Conservation (phyloP, 2,329 filamentous ascomycete genomes). For the Periglandula ipomoeae region DNA sequence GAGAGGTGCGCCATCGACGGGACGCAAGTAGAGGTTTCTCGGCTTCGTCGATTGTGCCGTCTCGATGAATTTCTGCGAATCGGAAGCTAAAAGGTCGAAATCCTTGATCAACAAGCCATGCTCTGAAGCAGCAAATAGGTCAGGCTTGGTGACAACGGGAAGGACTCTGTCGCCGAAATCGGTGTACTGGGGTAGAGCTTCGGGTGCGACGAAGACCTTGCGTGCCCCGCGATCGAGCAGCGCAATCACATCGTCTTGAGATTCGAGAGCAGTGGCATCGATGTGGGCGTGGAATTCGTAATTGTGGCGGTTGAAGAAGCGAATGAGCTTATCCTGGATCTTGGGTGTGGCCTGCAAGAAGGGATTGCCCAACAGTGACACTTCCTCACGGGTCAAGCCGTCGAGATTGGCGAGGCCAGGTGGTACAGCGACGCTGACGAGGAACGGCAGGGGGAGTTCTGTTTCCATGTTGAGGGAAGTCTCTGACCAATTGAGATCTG, state of each 20-base stretch:
- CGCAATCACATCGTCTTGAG: slow-evolving; percentile 63
- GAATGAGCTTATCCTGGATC: slow-evolving; percentile 35
- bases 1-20: slow-evolving; percentile 35
- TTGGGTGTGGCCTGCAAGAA: slow-evolving; percentile 46
- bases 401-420: slow-evolving; percentile 38
- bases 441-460: slow-evolving; percentile 53
- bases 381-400: slow-evolving; percentile 47
- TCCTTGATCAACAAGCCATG: slow-evolving; percentile 43
- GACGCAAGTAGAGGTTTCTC: slow-evolving; percentile 41
- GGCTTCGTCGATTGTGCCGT: slow-evolving; percentile 36
- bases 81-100: slow-evolving; percentile 35
- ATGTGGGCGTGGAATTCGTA: slow-evolving; percentile 57
- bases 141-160: slow-evolving; percentile 37
- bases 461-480: slow-evolving; percentile 46
- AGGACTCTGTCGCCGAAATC: slow-evolving; percentile 49
- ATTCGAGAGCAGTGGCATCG: slow-evolving; percentile 62
- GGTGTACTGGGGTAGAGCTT: slow-evolving; percentile 52
- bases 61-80: slow-evolving; percentile 34
- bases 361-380: slow-evolving; percentile 49
- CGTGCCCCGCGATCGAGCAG: slow-evolving; percentile 79
- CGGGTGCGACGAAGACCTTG: slow-evolving; percentile 70
- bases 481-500: background rate
- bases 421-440: slow-evolving; percentile 47
- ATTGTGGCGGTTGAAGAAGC: slow-evolving; percentile 40
- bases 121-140: slow-evolving; percentile 36